phyloP scores from a whole-genome alignment of 1,284 basidiomycete species.

The Rhodotorula sp. region DNA sequence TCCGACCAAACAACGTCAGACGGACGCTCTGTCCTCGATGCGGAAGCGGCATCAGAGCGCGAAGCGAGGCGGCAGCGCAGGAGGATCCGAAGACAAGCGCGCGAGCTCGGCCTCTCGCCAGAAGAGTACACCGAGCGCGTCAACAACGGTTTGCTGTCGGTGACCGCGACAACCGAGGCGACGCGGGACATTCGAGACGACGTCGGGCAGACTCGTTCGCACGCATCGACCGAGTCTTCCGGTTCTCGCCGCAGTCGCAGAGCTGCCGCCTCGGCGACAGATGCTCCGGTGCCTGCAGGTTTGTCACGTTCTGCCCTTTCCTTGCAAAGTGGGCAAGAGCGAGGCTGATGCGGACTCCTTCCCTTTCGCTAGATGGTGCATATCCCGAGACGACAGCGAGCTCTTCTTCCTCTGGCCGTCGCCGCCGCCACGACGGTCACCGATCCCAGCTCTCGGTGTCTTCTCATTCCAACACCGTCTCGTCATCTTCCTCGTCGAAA shows the following conservation, averaged over 20 bases:
- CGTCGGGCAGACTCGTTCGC: no score
- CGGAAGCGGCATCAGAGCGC: background rate
- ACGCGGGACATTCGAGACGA: no score
- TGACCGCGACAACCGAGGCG: background rate
- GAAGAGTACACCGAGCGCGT: conserved; percentile 8
- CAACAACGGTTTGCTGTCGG: background rate
- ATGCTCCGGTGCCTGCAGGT: no score
- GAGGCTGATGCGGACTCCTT: no score
- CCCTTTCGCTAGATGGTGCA: no score
- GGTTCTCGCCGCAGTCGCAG: background rate
- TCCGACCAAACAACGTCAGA: conserved; percentile 8
- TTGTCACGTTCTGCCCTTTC: no score
- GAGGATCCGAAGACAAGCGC: background rate
- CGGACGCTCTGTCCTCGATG: background rate
- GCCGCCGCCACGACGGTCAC: no score
- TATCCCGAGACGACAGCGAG: no score
- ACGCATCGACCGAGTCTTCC: no score
- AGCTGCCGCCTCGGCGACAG: background rate
- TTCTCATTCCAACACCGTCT: conserved; percentile 6
- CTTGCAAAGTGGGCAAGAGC: no score
- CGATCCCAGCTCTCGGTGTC: no score
- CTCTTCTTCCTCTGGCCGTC: no score
- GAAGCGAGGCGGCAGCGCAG: conserved; percentile 16
- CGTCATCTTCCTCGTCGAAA: background rate
- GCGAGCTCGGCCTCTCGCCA: conserved; percentile 19